Conservation (phyloP, 108 stramenopile species). For the Skeletonema grethae region DNA sequence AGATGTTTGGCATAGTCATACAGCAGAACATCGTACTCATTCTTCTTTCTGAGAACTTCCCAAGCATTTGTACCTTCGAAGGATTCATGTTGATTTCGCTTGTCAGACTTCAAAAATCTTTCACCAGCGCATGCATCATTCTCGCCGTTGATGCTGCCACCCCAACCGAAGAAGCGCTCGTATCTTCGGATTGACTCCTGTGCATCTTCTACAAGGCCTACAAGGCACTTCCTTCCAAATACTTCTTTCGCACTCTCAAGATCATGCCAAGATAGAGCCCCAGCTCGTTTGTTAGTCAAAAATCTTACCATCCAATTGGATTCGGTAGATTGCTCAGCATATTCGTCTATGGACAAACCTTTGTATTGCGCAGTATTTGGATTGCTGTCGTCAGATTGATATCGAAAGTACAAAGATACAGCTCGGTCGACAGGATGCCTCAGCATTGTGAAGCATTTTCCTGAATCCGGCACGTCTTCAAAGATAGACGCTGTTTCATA, state of each 20-base stretch:
- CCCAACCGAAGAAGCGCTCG: slow-evolving; percentile 51
- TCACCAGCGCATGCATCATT: slow-evolving; percentile 23
- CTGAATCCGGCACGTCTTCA: slow-evolving; percentile 16
- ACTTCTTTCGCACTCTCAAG: slow-evolving; percentile 57
- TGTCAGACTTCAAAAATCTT: slow-evolving; percentile 23
- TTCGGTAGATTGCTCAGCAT: slow-evolving; percentile 32
- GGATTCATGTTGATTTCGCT: slow-evolving; percentile 29
- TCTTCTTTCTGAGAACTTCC: slow-evolving; percentile 41
- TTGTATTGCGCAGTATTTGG: slow-evolving; percentile 21
- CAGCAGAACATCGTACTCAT: slow-evolving; percentile 41
- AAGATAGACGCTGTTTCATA: slow-evolving; percentile 34
- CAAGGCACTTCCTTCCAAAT: slow-evolving; percentile 54
- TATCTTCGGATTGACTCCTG: slow-evolving; percentile 47
- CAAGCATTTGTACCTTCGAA: slow-evolving; percentile 36
- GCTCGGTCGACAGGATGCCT: slow-evolving; percentile 51
- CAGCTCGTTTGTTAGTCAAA: slow-evolving; percentile 43
- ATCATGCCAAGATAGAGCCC: slow-evolving; percentile 46
- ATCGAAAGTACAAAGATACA: slow-evolving; percentile 39
- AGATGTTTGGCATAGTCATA: slow-evolving; percentile 44
- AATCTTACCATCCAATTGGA: slow-evolving; percentile 64
- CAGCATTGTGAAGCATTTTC: slow-evolving; percentile 44
- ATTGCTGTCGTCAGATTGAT: slow-evolving; percentile 23
- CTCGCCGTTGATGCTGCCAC: slow-evolving; percentile 2
- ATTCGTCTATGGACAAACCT: slow-evolving; percentile 48
- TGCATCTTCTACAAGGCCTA: slow-evolving; percentile 49